phyloP scores from a whole-genome alignment of 2,329 filamentous ascomycete species.

The Colletotrichum liaoningense region DNA sequence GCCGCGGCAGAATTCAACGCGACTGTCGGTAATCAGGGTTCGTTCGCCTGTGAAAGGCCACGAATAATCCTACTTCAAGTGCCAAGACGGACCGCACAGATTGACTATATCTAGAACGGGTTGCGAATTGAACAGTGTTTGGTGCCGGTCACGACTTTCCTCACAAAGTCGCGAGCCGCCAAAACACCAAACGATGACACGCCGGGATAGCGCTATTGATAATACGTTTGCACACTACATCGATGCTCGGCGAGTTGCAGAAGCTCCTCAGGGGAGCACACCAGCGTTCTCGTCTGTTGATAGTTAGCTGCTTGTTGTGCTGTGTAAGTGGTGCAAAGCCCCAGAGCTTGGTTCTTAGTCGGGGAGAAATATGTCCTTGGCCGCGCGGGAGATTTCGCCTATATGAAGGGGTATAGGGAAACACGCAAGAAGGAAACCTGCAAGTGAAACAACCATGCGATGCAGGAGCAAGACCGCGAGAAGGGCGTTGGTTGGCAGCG shows the following conservation, averaged over 20 bases:
- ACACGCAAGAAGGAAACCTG: background rate
- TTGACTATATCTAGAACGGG: background rate
- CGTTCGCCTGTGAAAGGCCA: background rate
- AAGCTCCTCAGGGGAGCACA: background rate
- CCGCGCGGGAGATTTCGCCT: background rate
- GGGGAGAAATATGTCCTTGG: background rate
- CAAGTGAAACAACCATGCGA: background rate
- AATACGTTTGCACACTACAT: background rate
- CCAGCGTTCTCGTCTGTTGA: background rate
- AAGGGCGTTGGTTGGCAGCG: background rate
- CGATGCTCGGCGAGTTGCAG: background rate
- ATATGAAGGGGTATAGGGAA: too few relatives aligned
- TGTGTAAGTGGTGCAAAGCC: background rate
- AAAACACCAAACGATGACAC: background rate
- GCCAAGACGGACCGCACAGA: background rate
- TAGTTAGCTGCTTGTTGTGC: background rate
- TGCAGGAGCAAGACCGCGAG: background rate
- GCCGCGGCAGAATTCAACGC: background rate
- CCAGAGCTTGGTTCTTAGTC: background rate
- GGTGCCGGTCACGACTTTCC: background rate
- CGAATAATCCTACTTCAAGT: background rate
- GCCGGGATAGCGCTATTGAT: background rate
- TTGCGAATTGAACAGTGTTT: background rate
- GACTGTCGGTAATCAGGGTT: too few relatives aligned
- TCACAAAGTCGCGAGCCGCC: background rate